Base-by-base conservation (phyloP, 208 protist species). In the Leptomonas seymouri region DNA sequence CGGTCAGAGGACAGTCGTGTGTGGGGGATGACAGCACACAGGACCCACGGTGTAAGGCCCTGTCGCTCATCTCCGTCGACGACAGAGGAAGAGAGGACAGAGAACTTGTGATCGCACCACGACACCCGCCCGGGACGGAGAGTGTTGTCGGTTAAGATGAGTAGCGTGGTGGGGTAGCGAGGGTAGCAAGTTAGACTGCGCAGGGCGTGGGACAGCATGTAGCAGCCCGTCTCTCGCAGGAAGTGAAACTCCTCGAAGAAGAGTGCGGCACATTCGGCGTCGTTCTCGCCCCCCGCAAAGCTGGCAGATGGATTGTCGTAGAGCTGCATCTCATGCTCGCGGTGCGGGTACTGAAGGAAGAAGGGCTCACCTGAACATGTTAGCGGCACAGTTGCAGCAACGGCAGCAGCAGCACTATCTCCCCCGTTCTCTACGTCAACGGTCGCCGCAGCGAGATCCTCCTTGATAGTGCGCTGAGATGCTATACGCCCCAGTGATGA, bases 71-170 rank as follows among this genome's bases (percentile, higher is more conserved):
- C 73, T 0, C 45, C 44, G 39, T 85, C 80, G 36, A 76, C 83
- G n/a, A 56, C 55, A 14, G 60, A 44, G 27, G 42, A 73, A 7
- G 70, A 54, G 0, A 75, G 55, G 7, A 86, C 44, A 8, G 74
- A 78, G 50, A 81, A 84, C 46, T 77, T 70, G 76, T 93, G 76
- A 23, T 75, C 50, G 14, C 71, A 63, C 90, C 90, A 96, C 56
- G 63, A 65, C 25, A 80, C 67, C 18, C 67, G 51, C 9, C 90
- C 90, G 0, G 82, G 86, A 0, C 90, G 81, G 27, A 51, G 78
- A 15, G 85, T 81, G 82, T 89, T 91, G 74, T 96, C 80, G 1
- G 78, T 78, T 9, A 93, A 30, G 5, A 95, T 57, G 12, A 93
- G 58, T 18, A 95, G 50, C 28, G 85, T 91, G 16, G 76, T 56